Evolutionary conservation across 345 rosid species (phyloP).

Genomic region (Garcia nutans): DNA sequence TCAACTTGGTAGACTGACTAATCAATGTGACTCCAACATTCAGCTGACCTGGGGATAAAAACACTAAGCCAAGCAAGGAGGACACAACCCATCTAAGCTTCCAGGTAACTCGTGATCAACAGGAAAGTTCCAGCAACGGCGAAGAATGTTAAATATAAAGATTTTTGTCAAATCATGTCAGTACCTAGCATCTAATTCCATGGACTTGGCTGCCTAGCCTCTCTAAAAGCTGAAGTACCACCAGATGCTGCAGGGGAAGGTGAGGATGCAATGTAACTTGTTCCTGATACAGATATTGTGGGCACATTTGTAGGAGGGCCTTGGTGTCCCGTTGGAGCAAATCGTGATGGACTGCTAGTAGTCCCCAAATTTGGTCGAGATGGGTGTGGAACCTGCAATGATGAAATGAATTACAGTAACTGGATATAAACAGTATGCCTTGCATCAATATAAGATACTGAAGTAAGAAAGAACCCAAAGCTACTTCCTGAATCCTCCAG

Average conservation of each 20-base stretch:
- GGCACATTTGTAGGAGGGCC: slow-evolving; percentile 49
- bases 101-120: neutral
- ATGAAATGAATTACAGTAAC: neutral
- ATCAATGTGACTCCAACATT: neutral
- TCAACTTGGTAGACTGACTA: neutral
- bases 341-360: slow-evolving; percentile 69
- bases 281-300: slow-evolving; percentile 72
- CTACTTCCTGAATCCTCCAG: neutral
- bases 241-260: slow-evolving; percentile 97
- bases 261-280: slow-evolving; percentile 73
- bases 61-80: neutral
- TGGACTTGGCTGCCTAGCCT: slow-evolving; percentile 73
- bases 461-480: neutral
- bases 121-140: neutral
- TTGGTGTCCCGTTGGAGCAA: slow-evolving; percentile 50
- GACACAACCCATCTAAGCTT: neutral
- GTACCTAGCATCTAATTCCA: slow-evolving; percentile 48
- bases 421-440: neutral
- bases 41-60: neutral
- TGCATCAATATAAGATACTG: neutral
- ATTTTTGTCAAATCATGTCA: neutral
- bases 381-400: slow-evolving; percentile 51
- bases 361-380: slow-evolving; percentile 50
- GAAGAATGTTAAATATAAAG: neutral
- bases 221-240: slow-evolving; percentile 80